Conservation (phyloP, 2,329 filamentous ascomycete species). For the Ascosphaera acerosa region DNA sequence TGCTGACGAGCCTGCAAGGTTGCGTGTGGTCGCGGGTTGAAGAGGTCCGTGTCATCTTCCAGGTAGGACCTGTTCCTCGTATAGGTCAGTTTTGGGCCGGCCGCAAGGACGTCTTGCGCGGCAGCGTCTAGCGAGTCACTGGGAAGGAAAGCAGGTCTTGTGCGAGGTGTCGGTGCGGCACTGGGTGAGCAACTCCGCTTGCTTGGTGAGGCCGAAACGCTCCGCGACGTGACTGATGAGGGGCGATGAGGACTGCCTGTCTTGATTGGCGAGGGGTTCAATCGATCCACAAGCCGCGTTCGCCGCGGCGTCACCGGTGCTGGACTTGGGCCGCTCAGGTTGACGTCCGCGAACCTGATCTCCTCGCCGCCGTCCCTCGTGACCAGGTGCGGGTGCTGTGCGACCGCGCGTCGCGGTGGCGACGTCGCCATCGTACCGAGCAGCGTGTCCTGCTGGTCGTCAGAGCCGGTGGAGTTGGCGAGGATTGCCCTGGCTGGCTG, state of each 20-base stretch:
- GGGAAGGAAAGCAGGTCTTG: too few species aligned
- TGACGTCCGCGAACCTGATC: neutral
- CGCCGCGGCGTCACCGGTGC: neutral
- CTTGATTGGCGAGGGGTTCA: neutral
- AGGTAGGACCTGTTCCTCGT: constrained; percentile 33
- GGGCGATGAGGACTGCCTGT: too few species aligned
- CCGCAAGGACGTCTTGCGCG: constrained; percentile 3
- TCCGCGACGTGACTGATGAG: too few species aligned
- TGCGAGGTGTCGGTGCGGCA: too few species aligned
- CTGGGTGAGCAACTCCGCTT: too few species aligned
- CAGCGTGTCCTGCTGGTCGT: neutral
- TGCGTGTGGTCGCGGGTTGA: too few species aligned
- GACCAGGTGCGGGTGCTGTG: neutral
- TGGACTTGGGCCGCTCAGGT: neutral
- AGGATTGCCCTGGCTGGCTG: too few species aligned
- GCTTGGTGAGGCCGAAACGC: too few species aligned
- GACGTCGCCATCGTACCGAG: neutral
- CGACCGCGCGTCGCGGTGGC: neutral
- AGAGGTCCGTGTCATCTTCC: constrained; percentile 19
- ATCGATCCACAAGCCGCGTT: neutral
- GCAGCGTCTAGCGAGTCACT: too few species aligned
- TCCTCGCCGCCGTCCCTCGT: neutral
- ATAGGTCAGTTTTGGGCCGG: constrained; percentile 29
- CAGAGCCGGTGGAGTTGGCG: too few species aligned
- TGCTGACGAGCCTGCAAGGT: too few species aligned